phyloP scores from a whole-genome alignment of 495 filamentous ascomycete genomes.

The Podospora pseudocomata region DNA sequence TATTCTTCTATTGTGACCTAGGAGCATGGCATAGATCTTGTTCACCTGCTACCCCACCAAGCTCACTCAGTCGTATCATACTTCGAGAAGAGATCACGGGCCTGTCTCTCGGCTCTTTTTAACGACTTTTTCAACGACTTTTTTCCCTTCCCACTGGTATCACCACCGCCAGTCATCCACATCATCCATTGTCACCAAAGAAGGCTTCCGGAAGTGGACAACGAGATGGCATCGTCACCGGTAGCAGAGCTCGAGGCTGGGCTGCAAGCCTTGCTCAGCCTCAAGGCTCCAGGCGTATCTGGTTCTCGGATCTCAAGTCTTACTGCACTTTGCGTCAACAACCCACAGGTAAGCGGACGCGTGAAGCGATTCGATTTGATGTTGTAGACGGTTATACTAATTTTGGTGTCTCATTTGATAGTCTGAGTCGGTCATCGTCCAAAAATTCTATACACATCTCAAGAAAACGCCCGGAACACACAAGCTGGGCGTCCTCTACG shows the following conservation, averaged over 20 bases:
- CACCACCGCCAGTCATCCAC: not conserved
- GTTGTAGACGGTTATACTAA: constrained; percentile 30
- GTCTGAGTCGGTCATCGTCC: constrained; percentile 93
- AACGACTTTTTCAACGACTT: not conserved
- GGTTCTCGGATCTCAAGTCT: constrained; percentile 84
- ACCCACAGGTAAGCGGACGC: constrained; percentile 77
- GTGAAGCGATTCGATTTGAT: not conserved
- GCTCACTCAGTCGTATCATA: constrained; percentile 3
- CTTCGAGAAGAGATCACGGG: constrained; percentile 6
- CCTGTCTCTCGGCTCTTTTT: too few species aligned
- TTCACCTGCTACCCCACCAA: constrained; percentile 10
- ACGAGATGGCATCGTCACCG: constrained; percentile 64
- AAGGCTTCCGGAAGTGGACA: too few species aligned
- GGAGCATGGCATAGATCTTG: constrained; percentile 29
- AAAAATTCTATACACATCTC: constrained; percentile 95
- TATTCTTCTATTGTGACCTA: constrained; percentile 23
- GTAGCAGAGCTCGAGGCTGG: constrained; percentile 87
- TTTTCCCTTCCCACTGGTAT: not conserved
- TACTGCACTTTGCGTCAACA: constrained; percentile 78
- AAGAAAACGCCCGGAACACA: constrained; percentile 91
- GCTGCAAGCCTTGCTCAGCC: constrained; percentile 82
- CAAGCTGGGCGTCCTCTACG: constrained; percentile 98
- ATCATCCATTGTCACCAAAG: not conserved
- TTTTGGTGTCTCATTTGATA: constrained; percentile 38
- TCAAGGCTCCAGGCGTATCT: constrained; percentile 92